Evolutionary conservation across 1,284 basidiomycete genomes (phyloP), one percentile per base, ranked within the genome.

Genomic region (Rhodofomes roseus): DNA sequence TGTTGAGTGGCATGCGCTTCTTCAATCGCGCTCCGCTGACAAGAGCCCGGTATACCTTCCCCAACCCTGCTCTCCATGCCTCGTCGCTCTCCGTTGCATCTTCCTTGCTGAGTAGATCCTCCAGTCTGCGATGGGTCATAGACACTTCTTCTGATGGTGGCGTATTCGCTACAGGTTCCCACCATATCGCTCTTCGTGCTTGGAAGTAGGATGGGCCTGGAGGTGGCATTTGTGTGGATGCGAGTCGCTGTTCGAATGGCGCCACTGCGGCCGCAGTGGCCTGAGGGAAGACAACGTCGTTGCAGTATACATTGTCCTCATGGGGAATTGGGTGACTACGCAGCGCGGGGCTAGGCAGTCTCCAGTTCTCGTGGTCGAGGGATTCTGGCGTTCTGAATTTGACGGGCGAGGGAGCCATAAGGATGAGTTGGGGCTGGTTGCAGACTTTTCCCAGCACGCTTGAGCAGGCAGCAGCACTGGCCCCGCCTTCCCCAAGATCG

Each of bases 31-130:
- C 80, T 25, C 89, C 88, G 1, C 76, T 76, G 40, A 77, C 70
- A 48, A 92, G 77, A 4, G 82, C 80, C 44, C 79, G 80, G 85
- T 86, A 91, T 25, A 89, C 81, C 62, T 77, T 82, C 58, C 81
- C 77, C 40, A 90, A 66, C 7, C 84, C 83, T 48, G 74, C 75
- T 48, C 75, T 72, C 88, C 88, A 90, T 5, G 79, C 74, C 16
- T 77, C 72, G 52, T 87, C 79, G 61, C 74, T 78, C 60, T 82
- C 76, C 5, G 81, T 67, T 9, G 79, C 80, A 53, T 78, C 77
- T 8, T 81, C 80, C 5, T 71, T 57, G 58, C 69, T 73, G n/a
- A 90, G 76, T 1, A 86, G 65, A 22, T 75, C 72, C 65, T 86
- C 83, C 2, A 91, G 78, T 68, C 78, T 81, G 41, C 75, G 71